Evolutionary conservation across 116 monocot genomes (phyloP).

Genomic region (Zostera marina): DNA sequence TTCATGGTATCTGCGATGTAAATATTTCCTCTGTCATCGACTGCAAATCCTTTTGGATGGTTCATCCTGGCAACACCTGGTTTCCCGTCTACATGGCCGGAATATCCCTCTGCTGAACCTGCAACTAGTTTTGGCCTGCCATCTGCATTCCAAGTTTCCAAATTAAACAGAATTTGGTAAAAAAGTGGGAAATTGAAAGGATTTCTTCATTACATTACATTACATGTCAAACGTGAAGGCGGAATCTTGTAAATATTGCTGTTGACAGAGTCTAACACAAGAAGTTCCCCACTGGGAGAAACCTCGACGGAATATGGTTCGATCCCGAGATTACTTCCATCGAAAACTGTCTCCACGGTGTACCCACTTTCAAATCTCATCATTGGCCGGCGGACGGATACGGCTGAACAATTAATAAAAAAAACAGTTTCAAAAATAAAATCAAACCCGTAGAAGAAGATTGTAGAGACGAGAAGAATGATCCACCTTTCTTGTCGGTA

Average conservation of each 20-base stretch:
- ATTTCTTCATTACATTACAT: too few species aligned
- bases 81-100: slow-evolving; percentile 51
- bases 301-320: slow-evolving; percentile 82
- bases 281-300: slow-evolving; percentile 55
- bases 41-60: slow-evolving; percentile 44
- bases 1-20: slow-evolving; percentile 56
- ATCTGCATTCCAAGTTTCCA: slow-evolving; percentile 22
- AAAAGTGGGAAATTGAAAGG: too few species aligned
- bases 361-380: slow-evolving; percentile 97
- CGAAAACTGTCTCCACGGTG: slow-evolving; percentile 91
- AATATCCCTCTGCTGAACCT: slow-evolving; percentile 43
- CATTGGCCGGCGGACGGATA: slow-evolving; percentile 29
- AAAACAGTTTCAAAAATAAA: not conserved
- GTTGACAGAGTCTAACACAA: slow-evolving; percentile 77
- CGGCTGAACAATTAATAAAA: slow-evolving; percentile 6
- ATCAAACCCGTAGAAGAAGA: not conserved
- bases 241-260: slow-evolving; percentile 81
- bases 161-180: too few species aligned
- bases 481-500: slow-evolving; percentile 30
- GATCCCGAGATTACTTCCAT: slow-evolving; percentile 97
- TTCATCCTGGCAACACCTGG: slow-evolving; percentile 54
- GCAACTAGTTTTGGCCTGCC: slow-evolving; percentile 54
- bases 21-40: slow-evolving; percentile 50
- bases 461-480: too few species aligned
- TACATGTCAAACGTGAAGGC: slow-evolving; percentile 76